Percentiles rank a stretch among this genome's conserved stretches.
Conservation (phyloP, 2,329 filamentous ascomycete species). For the Fusarium sublunatum region DNA sequence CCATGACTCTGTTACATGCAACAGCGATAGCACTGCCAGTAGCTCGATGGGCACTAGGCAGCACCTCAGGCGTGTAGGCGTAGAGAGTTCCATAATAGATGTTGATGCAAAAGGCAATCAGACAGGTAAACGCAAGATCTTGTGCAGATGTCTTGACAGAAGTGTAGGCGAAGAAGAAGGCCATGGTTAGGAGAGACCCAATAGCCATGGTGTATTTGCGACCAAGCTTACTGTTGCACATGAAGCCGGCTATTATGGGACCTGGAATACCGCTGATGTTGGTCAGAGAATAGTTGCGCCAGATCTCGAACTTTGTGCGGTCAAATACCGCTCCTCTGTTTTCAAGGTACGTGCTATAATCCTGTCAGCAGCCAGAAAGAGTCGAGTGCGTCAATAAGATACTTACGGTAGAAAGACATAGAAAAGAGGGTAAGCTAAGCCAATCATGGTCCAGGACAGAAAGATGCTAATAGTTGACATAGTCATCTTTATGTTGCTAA, state of each 20-base stretch:
- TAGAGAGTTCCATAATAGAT: slow-evolving; percentile 78
- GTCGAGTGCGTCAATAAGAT: not conserved
- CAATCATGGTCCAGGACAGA: slow-evolving; percentile 62
- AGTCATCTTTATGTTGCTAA: slow-evolving; percentile 15
- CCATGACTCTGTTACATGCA: slow-evolving; percentile 78
- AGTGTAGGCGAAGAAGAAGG: slow-evolving; percentile 25
- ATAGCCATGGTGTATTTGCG: slow-evolving; percentile 29
- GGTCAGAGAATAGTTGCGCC: slow-evolving; percentile 59
- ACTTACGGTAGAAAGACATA: slow-evolving; percentile 76
- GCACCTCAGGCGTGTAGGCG: slow-evolving; percentile 71
- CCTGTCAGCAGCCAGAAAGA: not conserved
- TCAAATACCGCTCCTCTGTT: slow-evolving; percentile 10
- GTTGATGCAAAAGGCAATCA: slow-evolving; percentile 70
- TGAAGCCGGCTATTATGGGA: slow-evolving; percentile 74
- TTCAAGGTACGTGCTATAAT: slow-evolving; percentile 63
- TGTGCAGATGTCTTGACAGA: slow-evolving; percentile 24
- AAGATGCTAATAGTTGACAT: slow-evolving; percentile 21
- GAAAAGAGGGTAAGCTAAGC: slow-evolving; percentile 79
- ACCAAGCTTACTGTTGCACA: slow-evolving; percentile 57
- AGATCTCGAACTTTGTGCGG: slow-evolving; percentile 12
- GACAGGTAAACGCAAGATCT: slow-evolving; percentile 18
- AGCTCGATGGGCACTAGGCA: slow-evolving; percentile 76
- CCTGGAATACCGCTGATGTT: slow-evolving; percentile 75
- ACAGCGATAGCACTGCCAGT: slow-evolving; percentile 81
- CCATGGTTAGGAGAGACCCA: slow-evolving; percentile 13